Evolutionary conservation across 176 grass and related monocot genomes (phyloP).

Genomic region (Carex pumila): DNA sequence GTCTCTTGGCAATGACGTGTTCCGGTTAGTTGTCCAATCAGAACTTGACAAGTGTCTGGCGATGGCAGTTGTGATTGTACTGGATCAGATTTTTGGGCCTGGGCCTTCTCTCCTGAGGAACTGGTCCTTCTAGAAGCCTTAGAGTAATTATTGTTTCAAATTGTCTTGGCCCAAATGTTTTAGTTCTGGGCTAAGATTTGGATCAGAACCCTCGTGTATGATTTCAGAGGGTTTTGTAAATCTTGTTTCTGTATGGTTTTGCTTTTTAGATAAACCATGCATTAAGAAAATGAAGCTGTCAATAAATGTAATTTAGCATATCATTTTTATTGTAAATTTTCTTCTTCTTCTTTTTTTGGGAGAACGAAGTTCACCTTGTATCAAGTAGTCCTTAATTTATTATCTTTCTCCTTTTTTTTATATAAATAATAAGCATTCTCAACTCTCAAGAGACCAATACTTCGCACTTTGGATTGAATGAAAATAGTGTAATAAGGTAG

Average conservation of each 20-base stretch:
- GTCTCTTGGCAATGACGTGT: constrained; percentile 62
- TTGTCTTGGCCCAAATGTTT: constrained; percentile 6
- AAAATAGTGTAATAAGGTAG: neutral
- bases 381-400: neutral
- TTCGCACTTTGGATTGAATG: neutral
- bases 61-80: constrained; percentile 72
- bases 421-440: neutral
- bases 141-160: neutral
- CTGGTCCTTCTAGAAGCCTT: constrained; percentile 37
- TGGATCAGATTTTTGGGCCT: constrained; percentile 70
- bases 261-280: constrained; percentile 26
- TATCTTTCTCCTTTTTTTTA: neutral
- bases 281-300: neutral
- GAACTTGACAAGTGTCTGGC: constrained; percentile 45
- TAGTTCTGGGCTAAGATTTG: constrained; percentile 18
- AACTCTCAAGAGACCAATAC: neutral
- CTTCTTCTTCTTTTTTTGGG: neutral
- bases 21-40: constrained; percentile 59
- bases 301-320: neutral
- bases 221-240: constrained; percentile 18
- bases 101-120: constrained; percentile 42
- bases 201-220: constrained; percentile 9
- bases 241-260: constrained; percentile 10
- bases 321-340: neutral
- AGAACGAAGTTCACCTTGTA: neutral